Evolutionary conservation across 139 green algal genomes (phyloP).

Genomic region (Marvania coccoides): DNA sequence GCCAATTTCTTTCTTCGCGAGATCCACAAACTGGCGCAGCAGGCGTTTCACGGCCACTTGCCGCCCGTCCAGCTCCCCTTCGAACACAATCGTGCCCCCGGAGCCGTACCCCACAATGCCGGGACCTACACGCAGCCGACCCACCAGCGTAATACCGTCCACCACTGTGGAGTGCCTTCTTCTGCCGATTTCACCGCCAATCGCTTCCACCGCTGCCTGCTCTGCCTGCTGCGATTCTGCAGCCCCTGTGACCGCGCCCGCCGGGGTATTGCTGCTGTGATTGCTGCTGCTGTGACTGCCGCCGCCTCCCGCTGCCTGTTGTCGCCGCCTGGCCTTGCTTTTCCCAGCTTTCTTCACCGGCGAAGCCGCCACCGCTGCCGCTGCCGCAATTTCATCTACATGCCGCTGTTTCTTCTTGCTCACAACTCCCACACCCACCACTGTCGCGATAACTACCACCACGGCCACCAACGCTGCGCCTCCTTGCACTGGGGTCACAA

Average conservation of each 20-base stretch:
- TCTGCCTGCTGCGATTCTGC: background rate
- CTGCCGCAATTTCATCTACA: background rate
- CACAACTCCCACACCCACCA: background rate
- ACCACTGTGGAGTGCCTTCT: background rate
- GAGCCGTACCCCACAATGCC: constrained; percentile 57
- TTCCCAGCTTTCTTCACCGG: background rate
- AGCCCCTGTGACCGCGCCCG: background rate
- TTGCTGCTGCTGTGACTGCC: too few relatives aligned
- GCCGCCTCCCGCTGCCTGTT: background rate
- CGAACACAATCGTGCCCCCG: constrained; percentile 80
- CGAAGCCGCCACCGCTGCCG: background rate
- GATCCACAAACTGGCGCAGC: constrained; percentile 74
- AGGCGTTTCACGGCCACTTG: constrained; percentile 86
- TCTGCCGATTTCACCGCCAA: too few relatives aligned
- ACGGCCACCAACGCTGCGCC: background rate
- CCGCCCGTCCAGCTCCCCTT: constrained; percentile 71
- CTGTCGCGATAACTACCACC: background rate
- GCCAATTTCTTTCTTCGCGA: constrained; percentile 88
- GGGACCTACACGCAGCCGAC: constrained; percentile 46
- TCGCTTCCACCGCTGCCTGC: background rate
- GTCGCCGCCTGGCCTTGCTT: too few relatives aligned
- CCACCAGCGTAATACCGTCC: background rate
- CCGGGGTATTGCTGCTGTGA: too few relatives aligned
- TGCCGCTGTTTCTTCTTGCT: background rate
- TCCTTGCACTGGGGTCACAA: background rate